These are phyloP conservation scores for Clitoria ternatea DNA, from an alignment of 306 rosid genomes.

Conservation along the genomic window DNA sequence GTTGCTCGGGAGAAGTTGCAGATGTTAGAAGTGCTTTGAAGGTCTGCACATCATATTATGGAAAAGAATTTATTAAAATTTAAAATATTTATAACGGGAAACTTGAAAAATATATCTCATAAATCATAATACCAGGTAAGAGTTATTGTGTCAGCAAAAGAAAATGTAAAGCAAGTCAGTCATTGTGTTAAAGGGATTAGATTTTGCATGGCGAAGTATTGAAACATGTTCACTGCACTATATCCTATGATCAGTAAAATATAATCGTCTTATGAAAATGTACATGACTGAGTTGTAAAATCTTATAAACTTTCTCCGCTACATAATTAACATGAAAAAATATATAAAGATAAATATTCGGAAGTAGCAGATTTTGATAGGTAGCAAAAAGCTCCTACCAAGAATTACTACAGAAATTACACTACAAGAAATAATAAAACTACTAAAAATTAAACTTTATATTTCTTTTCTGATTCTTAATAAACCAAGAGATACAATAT, in stretches of 20 bases:
- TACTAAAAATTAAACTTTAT: too few relatives aligned
- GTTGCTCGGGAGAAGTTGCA: conserved; percentile 62
- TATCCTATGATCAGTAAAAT: neutral
- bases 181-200: neutral
- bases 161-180: neutral
- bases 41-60: conserved; percentile 44
- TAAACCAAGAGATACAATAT: too few relatives aligned
- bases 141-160: neutral
- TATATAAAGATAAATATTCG: neutral
- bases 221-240: neutral
- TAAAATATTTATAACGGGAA: neutral
- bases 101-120: neutral
- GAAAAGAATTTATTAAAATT: conserved; percentile 1
- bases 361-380: neutral
- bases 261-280: neutral
- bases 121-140: neutral
- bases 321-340: neutral
- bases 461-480: too few relatives aligned
- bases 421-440: too few relatives aligned
- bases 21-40: conserved; percentile 89
- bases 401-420: too few relatives aligned
- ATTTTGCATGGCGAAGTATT: neutral
- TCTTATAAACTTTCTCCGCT: neutral
- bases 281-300: neutral
- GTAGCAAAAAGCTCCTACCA: too few relatives aligned